phyloP scores from a whole-genome alignment of 75 land plant genomes.

The Sequoia sempervirens region DNA sequence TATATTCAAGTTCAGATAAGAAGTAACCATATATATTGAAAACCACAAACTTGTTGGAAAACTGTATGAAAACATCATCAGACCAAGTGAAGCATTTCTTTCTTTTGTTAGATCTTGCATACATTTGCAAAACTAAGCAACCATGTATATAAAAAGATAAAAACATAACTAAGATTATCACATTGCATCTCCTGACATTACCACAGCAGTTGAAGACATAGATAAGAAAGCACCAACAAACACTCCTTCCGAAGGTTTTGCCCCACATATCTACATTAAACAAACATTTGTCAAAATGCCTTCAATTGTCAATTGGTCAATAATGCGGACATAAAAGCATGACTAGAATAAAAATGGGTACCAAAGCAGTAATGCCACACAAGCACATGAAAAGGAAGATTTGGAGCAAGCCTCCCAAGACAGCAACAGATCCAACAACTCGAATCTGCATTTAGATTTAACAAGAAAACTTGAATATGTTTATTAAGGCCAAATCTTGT shows the following conservation, averaged over 20 bases:
- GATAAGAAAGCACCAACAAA: constrained; percentile 96
- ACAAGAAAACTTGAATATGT: background rate
- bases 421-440: constrained; percentile 92
- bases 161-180: background rate
- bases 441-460: constrained; percentile 60
- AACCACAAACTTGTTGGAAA: background rate
- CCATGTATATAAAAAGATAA: background rate
- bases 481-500: background rate
- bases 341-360: constrained; percentile 17
- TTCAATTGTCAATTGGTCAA: background rate
- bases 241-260: constrained; percentile 87
- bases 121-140: background rate
- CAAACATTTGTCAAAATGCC: constrained; percentile 12
- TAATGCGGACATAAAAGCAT: background rate
- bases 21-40: background rate
- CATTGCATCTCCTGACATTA: constrained; percentile 18
- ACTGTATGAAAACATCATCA: background rate
- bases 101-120: background rate
- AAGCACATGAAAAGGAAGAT: constrained; percentile 94
- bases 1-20: background rate
- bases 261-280: constrained; percentile 82
- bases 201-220: constrained; percentile 99
- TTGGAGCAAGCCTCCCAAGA: constrained; percentile 91
- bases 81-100: background rate
- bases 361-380: constrained; percentile 89